Base-by-base conservation (phyloP, 805 yeast species). In the Lipomyces yamanashiensis region DNA sequence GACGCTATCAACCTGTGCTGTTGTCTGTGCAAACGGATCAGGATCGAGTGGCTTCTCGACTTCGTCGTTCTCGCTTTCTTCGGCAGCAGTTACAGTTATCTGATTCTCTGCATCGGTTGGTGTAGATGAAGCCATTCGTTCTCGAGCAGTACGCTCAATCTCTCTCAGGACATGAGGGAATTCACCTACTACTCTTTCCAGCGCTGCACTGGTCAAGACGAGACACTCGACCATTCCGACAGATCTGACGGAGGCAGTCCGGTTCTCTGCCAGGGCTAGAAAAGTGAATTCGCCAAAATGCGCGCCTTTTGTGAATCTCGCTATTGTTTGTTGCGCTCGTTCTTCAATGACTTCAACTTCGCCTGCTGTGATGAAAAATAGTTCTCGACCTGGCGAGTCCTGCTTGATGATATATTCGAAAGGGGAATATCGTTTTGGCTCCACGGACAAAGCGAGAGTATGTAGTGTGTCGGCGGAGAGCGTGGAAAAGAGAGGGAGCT, bases 251-350 rank as follows among this genome's bases (percentile, higher is more conserved):
- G 84, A 84, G 0, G 92, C 92, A 49, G 86, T 82, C 67, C 92
- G 75, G 7, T 52, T 53, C 0, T 70, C 73, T 56, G 61, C 71
- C 50, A 68, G 79, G 2, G 84, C 77, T 48, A 88, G 74, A 69
- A 88, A 88, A 0, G 90, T 83, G 87, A 88, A 86, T 73, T 88
- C 93, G 23, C 95, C 95, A 75, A 88, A 87, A 74, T 86, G 87
- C 40, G 85, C 81, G 21, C 89, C 90, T 15, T 84, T 75, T 1
- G 84, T 81, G 33, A 89, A 75, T 62, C 90, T 79, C 3, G 89
- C 91, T 44, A 85, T 72, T 0, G 81, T 77, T 41, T 76, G 74
- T 58, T 81, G 84, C 19, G 76, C 75, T 4, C 62, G 50, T 41
- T 74, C 75, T 53, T 78, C 84, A 8, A 87, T 63, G 0, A 87